Evolutionary conservation across 1,284 basidiomycete species (phyloP).

Genomic region (Blastosporella zonata): DNA sequence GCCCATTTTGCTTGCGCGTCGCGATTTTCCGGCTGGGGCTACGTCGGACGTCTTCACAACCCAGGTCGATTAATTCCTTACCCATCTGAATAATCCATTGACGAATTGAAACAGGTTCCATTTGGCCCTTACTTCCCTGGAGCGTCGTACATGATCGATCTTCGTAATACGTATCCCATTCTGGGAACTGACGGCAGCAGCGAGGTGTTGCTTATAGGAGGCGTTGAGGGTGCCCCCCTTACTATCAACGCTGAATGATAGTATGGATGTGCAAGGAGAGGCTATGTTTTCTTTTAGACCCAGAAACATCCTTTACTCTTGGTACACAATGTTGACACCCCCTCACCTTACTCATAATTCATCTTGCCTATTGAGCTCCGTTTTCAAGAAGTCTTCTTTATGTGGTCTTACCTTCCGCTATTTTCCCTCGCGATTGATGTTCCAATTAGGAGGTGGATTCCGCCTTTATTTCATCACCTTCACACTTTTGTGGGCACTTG

Average conservation of each 20-base stretch:
- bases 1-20: slow-evolving; percentile 17
- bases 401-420: too few relatives aligned
- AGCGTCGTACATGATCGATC: background rate
- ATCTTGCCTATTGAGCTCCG: too few relatives aligned
- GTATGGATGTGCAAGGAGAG: too few relatives aligned
- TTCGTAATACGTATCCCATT: background rate
- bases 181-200: background rate
- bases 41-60: slow-evolving; percentile 12
- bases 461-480: too few relatives aligned
- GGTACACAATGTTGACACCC: too few relatives aligned
- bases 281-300: too few relatives aligned
- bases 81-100: background rate
- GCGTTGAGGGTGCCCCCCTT: background rate
- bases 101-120: background rate
- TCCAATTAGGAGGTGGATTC: too few relatives aligned
- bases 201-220: background rate
- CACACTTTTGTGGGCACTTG: too few relatives aligned
- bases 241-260: background rate
- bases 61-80: slow-evolving; percentile 1
- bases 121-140: background rate
- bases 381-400: too few relatives aligned
- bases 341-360: too few relatives aligned
- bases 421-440: too few relatives aligned
- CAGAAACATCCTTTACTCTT: too few relatives aligned
- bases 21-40: slow-evolving; percentile 11